Evolutionary conservation across 1,139 yeast genomes (phyloP), one percentile per base, ranked within the genome.

Genomic region (Nakaseomyces bracarensis): DNA sequence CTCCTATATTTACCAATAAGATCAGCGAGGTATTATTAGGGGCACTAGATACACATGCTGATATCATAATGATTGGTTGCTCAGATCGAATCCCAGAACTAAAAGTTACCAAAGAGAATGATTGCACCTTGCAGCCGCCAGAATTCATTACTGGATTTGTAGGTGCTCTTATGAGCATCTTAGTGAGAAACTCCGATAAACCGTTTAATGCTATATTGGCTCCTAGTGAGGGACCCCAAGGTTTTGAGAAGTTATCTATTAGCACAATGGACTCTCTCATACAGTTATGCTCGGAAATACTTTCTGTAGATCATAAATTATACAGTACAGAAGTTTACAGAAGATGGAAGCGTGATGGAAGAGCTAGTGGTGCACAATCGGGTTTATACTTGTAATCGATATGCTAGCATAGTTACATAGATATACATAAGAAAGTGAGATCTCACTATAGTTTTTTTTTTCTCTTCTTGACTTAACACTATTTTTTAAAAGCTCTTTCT

Each of bases 181-280:
- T 58, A 16, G 39, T 49, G 9, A 27, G 28, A 10, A 33, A 37
- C 18, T 33, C 39, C 8, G 27, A 43, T 10, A 26, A 23, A 11
- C 29, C 47, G 2, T 54, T 51, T 36, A 39, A 43, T 15, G 53
- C 53, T 3, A 22, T 52, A n/a, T 39, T 58, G 8, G 57, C 52
- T 1, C 64, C 63, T 15, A 58, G 64, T 44, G 66, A 61, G 45
- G 66, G 66, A 4, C 65, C 64, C 2, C 49, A 50, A 3, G 63
- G 63, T 8, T 60, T 58, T 45, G 64, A 61, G 42, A 61, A 60
- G 42, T 38, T 60, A 21, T 48, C 58, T 4, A 27, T 52, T 15
- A 46, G 45, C 2, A 45, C 54, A 3, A 55, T 61, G 51, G 55
- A 56, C 28, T 51, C 50, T 11, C 39, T 61, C 33, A 50, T 59